Base-by-base conservation (phyloP, 495 filamentous ascomycete species). In the Penicillium chermesinum region DNA sequence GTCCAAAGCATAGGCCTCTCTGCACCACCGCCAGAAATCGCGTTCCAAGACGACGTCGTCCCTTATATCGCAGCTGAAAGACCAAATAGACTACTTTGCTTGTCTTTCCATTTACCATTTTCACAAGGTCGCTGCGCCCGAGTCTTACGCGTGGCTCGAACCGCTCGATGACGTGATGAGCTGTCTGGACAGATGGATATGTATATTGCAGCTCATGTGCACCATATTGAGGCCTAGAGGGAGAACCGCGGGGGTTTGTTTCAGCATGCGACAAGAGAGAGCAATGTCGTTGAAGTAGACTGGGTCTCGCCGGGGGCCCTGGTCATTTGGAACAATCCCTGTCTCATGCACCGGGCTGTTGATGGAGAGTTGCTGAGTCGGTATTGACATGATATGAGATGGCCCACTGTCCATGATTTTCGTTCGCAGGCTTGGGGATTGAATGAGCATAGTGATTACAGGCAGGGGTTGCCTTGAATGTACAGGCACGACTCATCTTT, bases 291-390 rank as follows among this genome's bases (percentile, higher is more conserved):
- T 2, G 64, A 58, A 3, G 68, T 82, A 3, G 54, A 62, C 20
- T 82, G 81, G 79, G 42, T 72, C 35, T 46, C 65, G 5, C 44
- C 55, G 0, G 69, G 76, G 0, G 81, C 82, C 55, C 42, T 83
- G 55, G 58, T 82, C 9, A 71, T 81, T 18, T 84, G 81, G 81
- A 80, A 84, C 47, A 84, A 83, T 52, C 72, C 74, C 0, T 67
- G 64, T 19, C 72, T 77, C 20, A 62, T 80, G 65, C 80, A 84
- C 53, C 62, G 76, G 3, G 78, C 75, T 0, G 70, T 69, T 0
- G 67, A 68, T 5, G 79, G 80, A 1, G 54, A 44, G 1, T 82
- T 75, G 42, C 68, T 71, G 47, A 69, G 72, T 2, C 75, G 70
- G 58, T 75, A 68, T 55, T 58, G 52, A 37, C 51, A 77, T 12